Base-by-base conservation (phyloP, 2,329 filamentous ascomycete genomes). In the Fusarium annulatum region DNA sequence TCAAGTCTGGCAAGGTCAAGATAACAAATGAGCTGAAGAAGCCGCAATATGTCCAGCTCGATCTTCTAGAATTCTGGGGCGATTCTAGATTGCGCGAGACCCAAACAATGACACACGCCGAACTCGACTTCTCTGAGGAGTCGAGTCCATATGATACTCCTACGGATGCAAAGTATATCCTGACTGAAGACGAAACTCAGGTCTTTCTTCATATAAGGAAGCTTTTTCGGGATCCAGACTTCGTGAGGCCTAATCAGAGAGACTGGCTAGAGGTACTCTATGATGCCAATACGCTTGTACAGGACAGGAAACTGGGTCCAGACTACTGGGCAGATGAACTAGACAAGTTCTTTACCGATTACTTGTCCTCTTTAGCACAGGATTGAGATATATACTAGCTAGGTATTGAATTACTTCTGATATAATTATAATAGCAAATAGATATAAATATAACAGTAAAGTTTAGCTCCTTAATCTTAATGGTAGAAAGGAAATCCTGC, bases 341-440 rank as follows among this genome's bases (percentile, higher is more conserved):
- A 3, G 5, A 42, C n/a, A 15, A n/a, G 2, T 15, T 42, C 12
- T 42, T 5, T n/a, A 1, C 21, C 1, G 0, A n/a, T 15, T n/a
- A n/a, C 21, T 3, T 41, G 15, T 5, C 19, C 7, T 41, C 0
- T 41, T 5, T 9, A 41, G 12, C 7, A 16, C 7, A 36, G 15
- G 34, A 36, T 36, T 36, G 18, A 36, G 16, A 3, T 33, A 33
- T 3, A 33, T 12, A 12, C 12, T 33, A 12, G 30, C 30, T 9
- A 3, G 30, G 4, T 33, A 33, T 14, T 14, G 12, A 12, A 14
- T 12, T 14, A 12, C 3, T 33, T 33, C 30, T 33, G 26, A 26
- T 26, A 26, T 26, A 26, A 26, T 26, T 26, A 5, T 26, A 26
- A 26, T 26, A 26, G 26, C 26, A 26, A 23, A 23, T 23, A 23